These are phyloP conservation scores for Barbarea vulgaris DNA, from an alignment of 345 rosid species.

Conservation along the genomic window DNA sequence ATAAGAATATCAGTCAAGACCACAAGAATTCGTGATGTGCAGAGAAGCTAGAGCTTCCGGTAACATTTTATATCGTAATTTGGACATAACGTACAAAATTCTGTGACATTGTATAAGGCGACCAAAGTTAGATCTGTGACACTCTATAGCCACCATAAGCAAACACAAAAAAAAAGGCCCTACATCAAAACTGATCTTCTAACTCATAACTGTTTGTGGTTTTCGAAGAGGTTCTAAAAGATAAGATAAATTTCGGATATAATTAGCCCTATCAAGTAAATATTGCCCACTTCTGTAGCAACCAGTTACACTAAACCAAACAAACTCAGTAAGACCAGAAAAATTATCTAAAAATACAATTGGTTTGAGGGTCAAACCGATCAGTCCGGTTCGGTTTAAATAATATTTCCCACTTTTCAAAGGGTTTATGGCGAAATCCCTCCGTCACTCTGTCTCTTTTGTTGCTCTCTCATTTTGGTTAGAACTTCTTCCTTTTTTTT, in stretches of 20 bases:
- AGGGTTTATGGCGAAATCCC: neutral
- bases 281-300: too few relatives aligned
- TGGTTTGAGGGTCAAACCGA: neutral
- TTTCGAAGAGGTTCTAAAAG: slow-evolving; percentile 18
- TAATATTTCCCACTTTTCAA: neutral
- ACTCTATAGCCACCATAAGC: too few relatives aligned
- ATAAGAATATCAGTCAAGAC: too few relatives aligned
- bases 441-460: neutral
- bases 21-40: neutral
- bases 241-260: slow-evolving; percentile 74
- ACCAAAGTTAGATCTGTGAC: slow-evolving; percentile 7
- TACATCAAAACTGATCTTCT: slow-evolving; percentile 31
- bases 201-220: slow-evolving; percentile 10
- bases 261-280: too few relatives aligned
- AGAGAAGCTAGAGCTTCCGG: neutral
- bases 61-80: neutral
- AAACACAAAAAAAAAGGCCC: too few relatives aligned
- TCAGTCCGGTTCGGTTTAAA: neutral
- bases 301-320: too few relatives aligned
- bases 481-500: slow-evolving; percentile 21
- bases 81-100: slow-evolving; percentile 2
- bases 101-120: neutral
- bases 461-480: neutral
- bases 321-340: too few relatives aligned
- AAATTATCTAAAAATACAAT: too few relatives aligned